Evolutionary conservation across 2,329 filamentous ascomycete species (phyloP), one percentile per base, ranked within the genome.

Genomic region (Aspergillus ochraceoroseus): DNA sequence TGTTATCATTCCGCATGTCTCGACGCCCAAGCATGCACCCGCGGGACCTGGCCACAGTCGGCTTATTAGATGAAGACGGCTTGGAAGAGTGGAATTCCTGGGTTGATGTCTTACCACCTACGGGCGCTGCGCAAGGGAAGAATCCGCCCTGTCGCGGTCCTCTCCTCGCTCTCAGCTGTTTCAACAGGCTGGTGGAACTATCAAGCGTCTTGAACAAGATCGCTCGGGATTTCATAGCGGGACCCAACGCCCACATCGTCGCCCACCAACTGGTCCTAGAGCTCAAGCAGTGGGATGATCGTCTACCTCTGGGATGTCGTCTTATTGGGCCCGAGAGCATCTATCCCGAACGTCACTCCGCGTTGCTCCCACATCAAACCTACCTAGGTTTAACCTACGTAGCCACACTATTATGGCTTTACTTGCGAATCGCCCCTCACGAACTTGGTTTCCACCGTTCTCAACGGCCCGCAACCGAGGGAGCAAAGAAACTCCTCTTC

Each of bases 71-170:
- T 26, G 81, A 85, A 57, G 79, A 84, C 49, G 80, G 80, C 1
- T 63, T 82, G 11, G 83, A 87, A 53, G 82, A 87, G 62, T 87
- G 83, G 83, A 80, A 83, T 46, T 78, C 80, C 0, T 87, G 83
- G 83, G 68, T 70, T 3, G 75, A 79, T 29, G 59, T 65, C 8
- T 41, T 66, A 49, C 64, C 53, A 51, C 62, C 48, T 22, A 61
- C 34, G 17, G 59, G 54, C n/a, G 51, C 49, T 38, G 33, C 48
- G n/a, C 51, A 56, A 18, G 49, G 47, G 4, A 58, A 54, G 17
- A 58, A 54, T 40, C 38, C 56, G 4, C 62, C 62, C 7, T 58
- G 53, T 4, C 56, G 59, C 36, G 62, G 65, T 12, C 67, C 66
- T 7, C 57, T 72, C 2, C 62, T 70, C 20, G 63, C 69, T 15